Evolutionary conservation across 768 basidiomycete species (phyloP).

Genomic region (Roridomyces roridus): DNA sequence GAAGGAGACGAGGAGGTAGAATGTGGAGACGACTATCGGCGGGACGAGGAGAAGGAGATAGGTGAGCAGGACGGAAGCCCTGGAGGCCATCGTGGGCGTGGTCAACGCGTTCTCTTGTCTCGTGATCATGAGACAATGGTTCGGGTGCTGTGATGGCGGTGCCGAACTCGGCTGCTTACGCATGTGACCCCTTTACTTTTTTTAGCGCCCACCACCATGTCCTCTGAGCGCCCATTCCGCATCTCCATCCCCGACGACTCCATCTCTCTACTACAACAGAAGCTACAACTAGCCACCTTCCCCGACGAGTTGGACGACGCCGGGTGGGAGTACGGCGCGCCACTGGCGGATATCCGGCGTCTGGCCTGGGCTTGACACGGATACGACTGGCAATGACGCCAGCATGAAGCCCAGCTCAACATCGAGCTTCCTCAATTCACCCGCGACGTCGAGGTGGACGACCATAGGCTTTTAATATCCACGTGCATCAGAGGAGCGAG

Average conservation of each 20-base stretch:
- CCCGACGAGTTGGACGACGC: conserved; percentile 31
- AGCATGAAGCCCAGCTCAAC: background rate
- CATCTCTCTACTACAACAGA: conserved; percentile 22
- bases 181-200: no score
- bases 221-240: conserved; percentile 11
- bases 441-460: background rate
- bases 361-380: conserved; percentile 50
- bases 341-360: conserved; percentile 45
- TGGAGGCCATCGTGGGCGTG: conserved; percentile 17
- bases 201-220: no score
- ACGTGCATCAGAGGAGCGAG: background rate
- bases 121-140: background rate
- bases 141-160: background rate
- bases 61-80: conserved; percentile 38
- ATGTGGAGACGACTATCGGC: conserved; percentile 56
- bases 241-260: conserved; percentile 25
- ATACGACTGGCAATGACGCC: conserved; percentile 55
- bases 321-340: conserved; percentile 44
- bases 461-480: background rate
- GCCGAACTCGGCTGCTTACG: no score
- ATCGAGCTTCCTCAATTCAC: background rate
- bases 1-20: conserved; percentile 70
- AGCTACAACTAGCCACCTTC: conserved; percentile 26
- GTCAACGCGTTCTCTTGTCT: conserved; percentile 13
- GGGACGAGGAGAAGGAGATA: conserved; percentile 65